Conservation (phyloP, 1,284 basidiomycete genomes). For the Xanthoconium separans region DNA sequence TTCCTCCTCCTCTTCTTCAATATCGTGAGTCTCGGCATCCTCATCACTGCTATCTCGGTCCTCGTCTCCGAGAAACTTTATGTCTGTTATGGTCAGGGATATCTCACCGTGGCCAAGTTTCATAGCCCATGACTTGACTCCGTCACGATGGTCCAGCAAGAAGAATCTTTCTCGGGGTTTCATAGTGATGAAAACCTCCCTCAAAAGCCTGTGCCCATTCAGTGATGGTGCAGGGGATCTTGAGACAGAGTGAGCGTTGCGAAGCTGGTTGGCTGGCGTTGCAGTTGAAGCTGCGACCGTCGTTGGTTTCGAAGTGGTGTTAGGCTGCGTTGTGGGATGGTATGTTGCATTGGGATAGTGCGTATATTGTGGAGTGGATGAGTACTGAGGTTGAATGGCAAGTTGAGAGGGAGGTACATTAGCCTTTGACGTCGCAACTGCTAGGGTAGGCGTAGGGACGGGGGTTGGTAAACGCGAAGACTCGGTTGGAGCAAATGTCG, state of each 20-base stretch:
- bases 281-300: constrained; percentile 12
- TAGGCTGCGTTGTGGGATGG: constrained; percentile 32
- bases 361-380: constrained; percentile 25
- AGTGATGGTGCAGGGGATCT: constrained; percentile 46
- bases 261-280: constrained; percentile 19
- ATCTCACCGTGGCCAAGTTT: constrained; percentile 54
- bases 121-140: constrained; percentile 67
- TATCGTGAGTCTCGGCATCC: constrained; percentile 40
- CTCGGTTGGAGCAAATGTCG: constrained; percentile 23
- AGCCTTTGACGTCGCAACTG: constrained; percentile 23
- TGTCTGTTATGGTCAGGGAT: constrained; percentile 48
- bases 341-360: constrained; percentile 52
- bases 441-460: constrained; percentile 3
- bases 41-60: constrained; percentile 49
- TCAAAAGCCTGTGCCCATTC: constrained; percentile 45
- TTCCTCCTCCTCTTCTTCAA: constrained; percentile 41
- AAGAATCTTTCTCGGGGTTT: constrained; percentile 58
- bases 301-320: constrained; percentile 23
- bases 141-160: constrained; percentile 56
- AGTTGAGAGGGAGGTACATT: constrained; percentile 32
- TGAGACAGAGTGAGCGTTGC: constrained; percentile 32
- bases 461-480: constrained; percentile 27
- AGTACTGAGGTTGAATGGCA: constrained; percentile 27
- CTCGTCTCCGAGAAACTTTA: constrained; percentile 49
- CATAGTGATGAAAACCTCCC: constrained; percentile 51